Conservation (phyloP, 1,284 basidiomycete species). For the Ganoderma sinense region DNA sequence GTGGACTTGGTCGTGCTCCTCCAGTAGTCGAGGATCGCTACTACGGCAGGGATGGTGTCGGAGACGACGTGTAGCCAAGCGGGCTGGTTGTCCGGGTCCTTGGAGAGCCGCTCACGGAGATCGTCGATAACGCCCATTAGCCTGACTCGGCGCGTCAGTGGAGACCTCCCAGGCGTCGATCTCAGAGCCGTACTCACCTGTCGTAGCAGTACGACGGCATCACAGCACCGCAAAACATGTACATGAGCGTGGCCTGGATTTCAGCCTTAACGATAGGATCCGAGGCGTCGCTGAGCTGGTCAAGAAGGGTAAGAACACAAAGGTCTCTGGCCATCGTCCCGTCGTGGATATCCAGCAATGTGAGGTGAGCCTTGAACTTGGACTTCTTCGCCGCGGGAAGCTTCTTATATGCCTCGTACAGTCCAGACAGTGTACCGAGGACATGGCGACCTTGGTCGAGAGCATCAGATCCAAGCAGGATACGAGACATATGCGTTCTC, state of each 20-base stretch:
- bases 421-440: slow-evolving; percentile 30
- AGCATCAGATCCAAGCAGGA: neutral
- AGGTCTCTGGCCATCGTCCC: slow-evolving; percentile 31
- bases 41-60: neutral
- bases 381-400: slow-evolving; percentile 20
- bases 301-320: slow-evolving; percentile 27
- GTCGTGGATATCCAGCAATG: slow-evolving; percentile 37
- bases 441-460: slow-evolving; percentile 30
- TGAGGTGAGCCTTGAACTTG: slow-evolving; percentile 31
- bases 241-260: slow-evolving; percentile 19
- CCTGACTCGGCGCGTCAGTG: neutral
- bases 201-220: slow-evolving; percentile 22
- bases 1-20: slow-evolving; percentile 10
- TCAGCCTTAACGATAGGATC: neutral
- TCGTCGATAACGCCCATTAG: neutral
- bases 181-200: neutral
- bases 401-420: slow-evolving; percentile 22
- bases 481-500: neutral
- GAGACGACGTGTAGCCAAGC: neutral
- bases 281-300: slow-evolving; percentile 26
- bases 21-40: slow-evolving; percentile 22
- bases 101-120: neutral
- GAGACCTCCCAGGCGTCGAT: neutral
- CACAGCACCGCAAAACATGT: slow-evolving; percentile 15
- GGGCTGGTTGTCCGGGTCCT: neutral